Base-by-base conservation (phyloP, 345 rosid genomes). In the Boechera stricta region DNA sequence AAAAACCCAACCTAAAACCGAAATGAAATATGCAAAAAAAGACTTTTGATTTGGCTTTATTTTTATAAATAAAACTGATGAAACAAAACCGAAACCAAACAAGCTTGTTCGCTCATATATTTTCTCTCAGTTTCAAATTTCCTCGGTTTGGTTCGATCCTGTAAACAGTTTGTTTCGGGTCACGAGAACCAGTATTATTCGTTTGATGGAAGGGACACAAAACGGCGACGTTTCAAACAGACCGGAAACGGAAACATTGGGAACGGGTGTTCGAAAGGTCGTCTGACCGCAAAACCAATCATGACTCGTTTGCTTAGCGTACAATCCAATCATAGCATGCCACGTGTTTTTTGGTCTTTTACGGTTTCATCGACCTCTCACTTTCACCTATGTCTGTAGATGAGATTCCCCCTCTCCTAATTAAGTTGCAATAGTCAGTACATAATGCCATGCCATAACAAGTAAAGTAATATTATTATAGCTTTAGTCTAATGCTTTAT, bases 241-340 rank as follows among this genome's bases (percentile, higher is more conserved):
- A 77, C 47, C 55, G 32, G 36, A 77, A 77, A 77, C 67, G 61
- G 76, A 77, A 76, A 77, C 67, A 64, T 64, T 71, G 76, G 76
- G 67, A 71, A 77, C 54, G 67, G 81, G 18, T 36, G 15, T 75
- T 77, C 12, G 11, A 77, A 77, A 77, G 76, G 57, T 64, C 4
- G 16, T 45, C 71, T 63, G 75, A 77, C 42, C 80, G 63, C 81
- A 77, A 77, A 77, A 36, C 72, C 53, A 71, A 77, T 77, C 24
- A 77, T 71, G 67, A 77, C 74, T 53, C 71, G 21, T 62, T 2
- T 69, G 71, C 66, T 71, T 45, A 28, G 5, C 0, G 24, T 63
- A 45, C 29, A 5, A 45, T 13, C 76, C 61, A 77, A 35, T 77
- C 21, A 32, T 0, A 2, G 0, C 0, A 0, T 0, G 62, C 42